Base-by-base conservation (phyloP, 108 stramenopile genomes). In the Cylindrotheca closterium region DNA sequence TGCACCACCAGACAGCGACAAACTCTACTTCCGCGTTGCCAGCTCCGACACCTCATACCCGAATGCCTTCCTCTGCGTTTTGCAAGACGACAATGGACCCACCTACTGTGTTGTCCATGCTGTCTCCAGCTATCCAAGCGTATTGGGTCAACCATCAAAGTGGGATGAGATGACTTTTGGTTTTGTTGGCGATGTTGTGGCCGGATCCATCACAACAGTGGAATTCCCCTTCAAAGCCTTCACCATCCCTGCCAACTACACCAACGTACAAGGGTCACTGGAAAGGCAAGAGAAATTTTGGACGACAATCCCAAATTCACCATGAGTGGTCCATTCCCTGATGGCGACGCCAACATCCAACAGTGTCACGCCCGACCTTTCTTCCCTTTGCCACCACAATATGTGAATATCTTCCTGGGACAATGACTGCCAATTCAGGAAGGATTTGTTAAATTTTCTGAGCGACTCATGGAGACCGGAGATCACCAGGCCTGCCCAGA, bases 351-450 rank as follows among this genome's bases (percentile, higher is more conserved):
- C 32, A 42, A 42, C 58, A 34, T 21, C 58, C 32, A 23, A 5
- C 58, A 34, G 21, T 17, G 19, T 2, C 31, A 23, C 21, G 22
- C 58, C 3, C 31, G 58, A 15, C 3, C n/a, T 3, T 22, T 12
- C 19, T 21, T 58, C 7, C 58, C 58, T 17, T 37, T 58, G 18
- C 58, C 58, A 3, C 58, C 34, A 8, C 32, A 17, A 5, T 58
- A 37, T 22, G 58, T 58, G 7, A 18, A 19, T 2, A n/a, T 58
- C 32, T 2, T 58, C 26, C 21, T 58, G 33, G 58, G 45, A 7
- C 58, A 37, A 4, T 4, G 45, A 3, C 34, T 28, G n/a, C 34
- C 10, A 3, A 10, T 23, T 42, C 31, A 37, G 2, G 58, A 58
- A 22, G 58, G 33, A 3, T 58, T 37, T 26, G 45, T 42, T n/a